These are phyloP conservation scores for Colletotrichum agaves DNA, from an alignment of 2,329 filamentous ascomycete species.

Conservation along the genomic window DNA sequence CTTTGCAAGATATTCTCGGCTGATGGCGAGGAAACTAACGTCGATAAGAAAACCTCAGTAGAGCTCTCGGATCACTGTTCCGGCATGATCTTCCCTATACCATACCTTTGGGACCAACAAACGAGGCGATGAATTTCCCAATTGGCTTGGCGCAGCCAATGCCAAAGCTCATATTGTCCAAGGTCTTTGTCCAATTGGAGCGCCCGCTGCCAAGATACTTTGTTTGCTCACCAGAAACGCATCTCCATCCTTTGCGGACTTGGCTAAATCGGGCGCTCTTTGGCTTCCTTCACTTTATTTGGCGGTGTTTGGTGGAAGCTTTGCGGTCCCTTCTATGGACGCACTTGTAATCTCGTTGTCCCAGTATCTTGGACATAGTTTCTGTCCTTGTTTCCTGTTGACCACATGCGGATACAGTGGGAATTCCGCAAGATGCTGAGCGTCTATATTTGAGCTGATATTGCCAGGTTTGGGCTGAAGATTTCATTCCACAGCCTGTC, in stretches of 20 bases:
- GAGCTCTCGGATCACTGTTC: no score
- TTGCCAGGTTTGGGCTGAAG: background rate
- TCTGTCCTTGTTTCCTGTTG: slow-evolving; percentile 1
- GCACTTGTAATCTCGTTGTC: background rate
- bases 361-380: background rate
- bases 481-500: background rate
- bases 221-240: background rate
- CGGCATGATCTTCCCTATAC: background rate
- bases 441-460: slow-evolving; percentile 9
- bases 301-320: background rate
- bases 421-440: background rate
- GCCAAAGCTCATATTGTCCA: background rate
- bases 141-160: background rate
- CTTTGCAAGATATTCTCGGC: no score
- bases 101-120: background rate
- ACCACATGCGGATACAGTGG: background rate
- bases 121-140: background rate
- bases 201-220: background rate
- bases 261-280: background rate
- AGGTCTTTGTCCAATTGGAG: background rate
- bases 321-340: background rate
- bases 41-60: no score
- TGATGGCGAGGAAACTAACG: no score
- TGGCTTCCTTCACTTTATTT: background rate
- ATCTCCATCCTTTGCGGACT: background rate